Evolutionary conservation across 106 monocot genomes (phyloP).

Genomic region (Platanthera guangdongensis): DNA sequence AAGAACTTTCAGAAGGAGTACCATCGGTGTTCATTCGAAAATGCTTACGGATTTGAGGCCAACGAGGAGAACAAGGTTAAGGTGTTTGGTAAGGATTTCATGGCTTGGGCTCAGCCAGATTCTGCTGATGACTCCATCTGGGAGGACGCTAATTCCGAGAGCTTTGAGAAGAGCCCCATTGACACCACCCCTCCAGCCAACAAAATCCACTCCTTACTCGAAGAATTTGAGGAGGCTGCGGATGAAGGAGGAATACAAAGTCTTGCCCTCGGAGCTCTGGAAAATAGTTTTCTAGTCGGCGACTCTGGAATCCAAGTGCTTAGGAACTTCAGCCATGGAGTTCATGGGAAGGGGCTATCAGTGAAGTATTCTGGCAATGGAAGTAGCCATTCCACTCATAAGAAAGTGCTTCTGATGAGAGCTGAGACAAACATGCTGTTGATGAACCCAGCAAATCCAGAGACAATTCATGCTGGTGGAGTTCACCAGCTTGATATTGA

Average conservation of each 20-base stretch:
- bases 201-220: background rate
- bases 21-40: conserved; percentile 66
- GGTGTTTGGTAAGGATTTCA: conserved; percentile 83
- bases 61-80: conserved; percentile 49
- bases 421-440: conserved; percentile 85
- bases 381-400: conserved; percentile 23
- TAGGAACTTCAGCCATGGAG: conserved; percentile 72
- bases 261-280: conserved; percentile 72
- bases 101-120: conserved; percentile 75
- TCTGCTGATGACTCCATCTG: conserved; percentile 71
- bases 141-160: conserved; percentile 63
- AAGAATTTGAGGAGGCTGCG: background rate
- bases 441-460: conserved; percentile 51
- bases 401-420: conserved; percentile 72
- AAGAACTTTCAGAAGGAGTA: conserved; percentile 40
- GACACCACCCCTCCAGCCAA: conserved; percentile 29
- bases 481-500: conserved; percentile 74
- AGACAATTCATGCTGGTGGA: conserved; percentile 40
- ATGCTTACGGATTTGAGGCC: conserved; percentile 52
- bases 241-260: conserved; percentile 39
- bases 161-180: conserved; percentile 33
- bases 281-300: conserved; percentile 81
- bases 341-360: conserved; percentile 72
- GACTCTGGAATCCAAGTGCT: conserved; percentile 73
- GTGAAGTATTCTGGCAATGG: conserved; percentile 34